Evolutionary conservation across 352 stramenopile genomes (phyloP), one percentile per base, ranked within the genome.

Genomic region (Phytophthora macrochlamydospora): DNA sequence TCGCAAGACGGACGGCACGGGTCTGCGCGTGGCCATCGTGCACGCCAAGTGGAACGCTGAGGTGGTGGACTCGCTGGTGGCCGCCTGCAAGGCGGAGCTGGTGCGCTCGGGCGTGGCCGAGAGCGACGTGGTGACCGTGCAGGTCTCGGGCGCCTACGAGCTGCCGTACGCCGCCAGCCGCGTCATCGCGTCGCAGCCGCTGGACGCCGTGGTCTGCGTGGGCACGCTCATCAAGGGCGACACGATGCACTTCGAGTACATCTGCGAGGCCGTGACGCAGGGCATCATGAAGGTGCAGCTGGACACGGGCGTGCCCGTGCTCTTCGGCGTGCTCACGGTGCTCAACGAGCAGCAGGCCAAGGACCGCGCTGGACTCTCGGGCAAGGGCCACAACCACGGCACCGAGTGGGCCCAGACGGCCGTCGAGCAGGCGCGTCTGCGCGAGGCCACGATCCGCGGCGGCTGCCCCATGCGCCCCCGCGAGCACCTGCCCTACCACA

Each of bases 201-300:
- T 99, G 55, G 98, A 99, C 77, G 97, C 95, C 29, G 97, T 99
- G 51, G 90, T 99, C 54, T 98, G 87, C 68, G 74, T 98, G 58
- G 98, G 98, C 48, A 97, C 87, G 55, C 84, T 98, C 13, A 97
- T 98, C 75, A 99, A 99, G 76, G 97, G 98, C 51, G 96, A 98
- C 54, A 99, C 98, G 12, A 98, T 99, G 89, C 98, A 99, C 83
- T 99, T 99, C 76, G 98, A 99, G 91, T 99, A 99, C 84, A 99
- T 99, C 81, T 96, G 91, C 51, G 94, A 99, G 60, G 90, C 97
- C 52, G 93, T 98, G n/a, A 85, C 95, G 38, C 91, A 96, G 65
- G 97, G 97, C 59, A 95, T 99, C 72, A 99, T 99, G 97, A 89
- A 89, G 69, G 95, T 99, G 67, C 87, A 94, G 71, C 78, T 99